A percentile compares a stretch with the other conserved stretches of the same genome.
Evolutionary conservation across 768 basidiomycete genomes (phyloP).

Genomic region (Mycena maculata): DNA sequence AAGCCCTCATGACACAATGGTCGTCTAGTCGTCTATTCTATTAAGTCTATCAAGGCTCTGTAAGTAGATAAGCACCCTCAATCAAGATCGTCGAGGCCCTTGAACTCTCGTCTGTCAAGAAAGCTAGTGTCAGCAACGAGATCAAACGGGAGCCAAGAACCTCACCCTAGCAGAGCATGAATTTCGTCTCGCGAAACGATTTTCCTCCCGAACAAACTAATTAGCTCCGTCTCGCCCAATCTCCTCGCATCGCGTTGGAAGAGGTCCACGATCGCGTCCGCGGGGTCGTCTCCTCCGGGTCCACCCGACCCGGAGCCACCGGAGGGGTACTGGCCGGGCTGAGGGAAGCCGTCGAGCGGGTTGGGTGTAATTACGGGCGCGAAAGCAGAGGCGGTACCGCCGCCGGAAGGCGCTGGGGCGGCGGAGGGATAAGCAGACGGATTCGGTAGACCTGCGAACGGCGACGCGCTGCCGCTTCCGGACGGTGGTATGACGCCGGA

Average conservation of each 20-base stretch:
- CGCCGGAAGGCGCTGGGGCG: background rate
- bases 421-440: background rate
- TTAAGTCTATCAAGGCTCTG: too few relatives aligned
- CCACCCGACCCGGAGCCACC: background rate
- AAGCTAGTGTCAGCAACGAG: background rate
- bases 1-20: too few relatives aligned
- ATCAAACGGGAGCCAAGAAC: background rate
- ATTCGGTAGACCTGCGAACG: background rate
- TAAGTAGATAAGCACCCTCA: too few relatives aligned
- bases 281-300: slow-evolving; percentile 3
- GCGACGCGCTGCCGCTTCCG: background rate
- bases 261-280: background rate
- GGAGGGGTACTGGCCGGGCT: background rate
- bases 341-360: slow-evolving; percentile 4
- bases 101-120: background rate
- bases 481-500: background rate
- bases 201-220: background rate
- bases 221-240: background rate
- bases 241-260: background rate
- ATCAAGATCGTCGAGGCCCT: background rate
- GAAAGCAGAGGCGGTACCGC: background rate
- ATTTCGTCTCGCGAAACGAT: background rate
- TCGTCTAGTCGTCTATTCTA: too few relatives aligned
- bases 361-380: background rate
- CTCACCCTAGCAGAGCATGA: background rate